These are phyloP conservation scores for Vanrija sp. DNA, from an alignment of 1,284 basidiomycete genomes.

Conservation along the genomic window DNA sequence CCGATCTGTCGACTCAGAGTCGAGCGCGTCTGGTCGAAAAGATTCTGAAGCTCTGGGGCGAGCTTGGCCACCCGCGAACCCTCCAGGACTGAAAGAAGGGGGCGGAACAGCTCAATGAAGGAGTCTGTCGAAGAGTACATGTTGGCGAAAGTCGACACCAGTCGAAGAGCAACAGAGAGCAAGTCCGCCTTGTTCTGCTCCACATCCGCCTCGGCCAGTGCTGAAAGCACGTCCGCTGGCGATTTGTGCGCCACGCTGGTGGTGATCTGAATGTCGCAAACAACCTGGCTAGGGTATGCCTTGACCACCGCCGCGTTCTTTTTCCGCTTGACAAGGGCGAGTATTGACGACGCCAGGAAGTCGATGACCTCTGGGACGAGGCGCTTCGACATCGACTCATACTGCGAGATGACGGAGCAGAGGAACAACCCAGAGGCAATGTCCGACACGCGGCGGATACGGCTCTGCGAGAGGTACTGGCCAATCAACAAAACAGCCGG, in stretches of 20 bases:
- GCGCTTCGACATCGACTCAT: conserved; percentile 78
- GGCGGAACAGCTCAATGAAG: conserved; percentile 77
- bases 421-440: conserved; percentile 84
- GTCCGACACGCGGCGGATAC: conserved; percentile 71
- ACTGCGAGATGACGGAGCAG: conserved; percentile 70
- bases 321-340: conserved; percentile 65
- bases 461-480: conserved; percentile 80
- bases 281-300: conserved; percentile 28
- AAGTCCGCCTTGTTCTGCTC: conserved; percentile 54
- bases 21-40: conserved; percentile 50
- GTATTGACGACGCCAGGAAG: conserved; percentile 67
- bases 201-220: conserved; percentile 34
- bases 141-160: conserved; percentile 65
- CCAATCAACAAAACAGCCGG: conserved; percentile 84
- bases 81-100: conserved; percentile 61
- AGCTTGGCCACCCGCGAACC: conserved; percentile 56
- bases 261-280: conserved; percentile 8
- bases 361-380: conserved; percentile 86
- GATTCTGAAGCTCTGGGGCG: conserved; percentile 57
- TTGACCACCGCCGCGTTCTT: conserved; percentile 52
- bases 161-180: conserved; percentile 59
- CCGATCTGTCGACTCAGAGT: conserved; percentile 63
- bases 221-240: conserved; percentile 24
- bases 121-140: conserved; percentile 73
- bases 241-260: conserved; percentile 22